Evolutionary conservation across 176 grass and related monocot genomes (phyloP).

Genomic region (Avena eriantha): DNA sequence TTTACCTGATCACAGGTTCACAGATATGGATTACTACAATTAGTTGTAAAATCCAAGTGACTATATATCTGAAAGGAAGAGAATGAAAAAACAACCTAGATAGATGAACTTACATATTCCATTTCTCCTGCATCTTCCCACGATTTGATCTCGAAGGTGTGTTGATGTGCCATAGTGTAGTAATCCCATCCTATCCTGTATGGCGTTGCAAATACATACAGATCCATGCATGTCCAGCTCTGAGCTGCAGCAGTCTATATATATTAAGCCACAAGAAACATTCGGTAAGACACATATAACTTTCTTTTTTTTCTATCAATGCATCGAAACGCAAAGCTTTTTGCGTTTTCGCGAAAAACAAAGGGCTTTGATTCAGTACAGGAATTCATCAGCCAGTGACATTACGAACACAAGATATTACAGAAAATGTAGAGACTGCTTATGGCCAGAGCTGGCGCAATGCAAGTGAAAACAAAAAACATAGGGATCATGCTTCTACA

Average conservation of each 20-base stretch:
- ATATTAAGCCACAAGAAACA: not conserved
- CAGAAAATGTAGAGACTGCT: not conserved
- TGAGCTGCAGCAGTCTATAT: conserved; percentile 75
- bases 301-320: too few relatives aligned
- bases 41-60: too few relatives aligned
- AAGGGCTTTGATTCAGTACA: not conserved
- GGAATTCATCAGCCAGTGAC: not conserved
- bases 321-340: too few relatives aligned
- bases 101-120: conserved; percentile 28
- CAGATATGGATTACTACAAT: not conserved
- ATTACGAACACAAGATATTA: not conserved
- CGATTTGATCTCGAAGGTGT: conserved; percentile 77
- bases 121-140: conserved; percentile 94
- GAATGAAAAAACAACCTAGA: conserved; percentile 9
- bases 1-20: conserved; percentile 64
- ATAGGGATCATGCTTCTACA: conserved; percentile 3
- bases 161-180: conserved; percentile 66
- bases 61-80: not conserved
- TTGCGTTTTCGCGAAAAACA: too few relatives aligned
- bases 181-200: conserved; percentile 97
- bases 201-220: conserved; percentile 91
- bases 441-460: not conserved
- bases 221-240: conserved; percentile 98
- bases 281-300: conserved; percentile 6
- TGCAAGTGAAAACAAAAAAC: not conserved